Conservation (phyloP, 2,329 filamentous ascomycete species). For the Rhytidhysteron rufulum region DNA sequence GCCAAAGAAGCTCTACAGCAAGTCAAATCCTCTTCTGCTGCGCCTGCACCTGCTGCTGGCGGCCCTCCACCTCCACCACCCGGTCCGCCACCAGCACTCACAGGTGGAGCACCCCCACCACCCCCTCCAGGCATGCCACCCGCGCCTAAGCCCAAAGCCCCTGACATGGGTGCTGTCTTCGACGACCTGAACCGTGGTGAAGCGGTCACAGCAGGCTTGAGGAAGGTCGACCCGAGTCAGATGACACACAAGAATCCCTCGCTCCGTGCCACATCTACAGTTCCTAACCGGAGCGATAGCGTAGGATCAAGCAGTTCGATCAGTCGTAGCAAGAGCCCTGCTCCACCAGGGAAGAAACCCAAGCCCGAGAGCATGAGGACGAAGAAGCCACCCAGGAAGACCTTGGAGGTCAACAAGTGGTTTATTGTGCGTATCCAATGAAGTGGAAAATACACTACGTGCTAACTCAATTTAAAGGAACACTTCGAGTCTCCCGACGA, state of each 20-base stretch:
- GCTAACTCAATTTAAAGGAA: conserved; percentile 53
- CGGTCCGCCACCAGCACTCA: conserved; percentile 64
- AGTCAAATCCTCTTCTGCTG: conserved; percentile 42
- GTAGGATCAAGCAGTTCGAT: conserved; percentile 46
- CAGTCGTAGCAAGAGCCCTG: conserved; percentile 72
- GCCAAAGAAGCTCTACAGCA: conserved; percentile 66
- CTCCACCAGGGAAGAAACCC: conserved; percentile 65
- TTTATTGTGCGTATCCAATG: conserved; percentile 58
- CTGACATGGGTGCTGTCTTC: conserved; percentile 83
- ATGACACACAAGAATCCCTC: conserved; percentile 99
- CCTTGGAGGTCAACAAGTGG: conserved; percentile 76
- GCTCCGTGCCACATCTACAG: conserved; percentile 68
- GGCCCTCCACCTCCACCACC: conserved; percentile 54
- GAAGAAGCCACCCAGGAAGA: conserved; percentile 47
- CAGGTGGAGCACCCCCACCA: conserved; percentile 58
- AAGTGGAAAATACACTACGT: neutral
- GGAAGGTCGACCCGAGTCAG: conserved; percentile 90
- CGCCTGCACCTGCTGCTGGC: conserved; percentile 25
- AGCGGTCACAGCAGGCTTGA: conserved; percentile 79
- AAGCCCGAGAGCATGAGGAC: conserved; percentile 49
- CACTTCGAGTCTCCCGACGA: conserved; percentile 76
- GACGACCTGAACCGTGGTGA: conserved; percentile 85
- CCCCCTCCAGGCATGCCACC: conserved; percentile 46
- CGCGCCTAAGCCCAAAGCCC: conserved; percentile 44
- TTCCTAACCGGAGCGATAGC: conserved; percentile 57